phyloP scores from a whole-genome alignment of 768 basidiomycete genomes.

The Kwoniella botswanensis region DNA sequence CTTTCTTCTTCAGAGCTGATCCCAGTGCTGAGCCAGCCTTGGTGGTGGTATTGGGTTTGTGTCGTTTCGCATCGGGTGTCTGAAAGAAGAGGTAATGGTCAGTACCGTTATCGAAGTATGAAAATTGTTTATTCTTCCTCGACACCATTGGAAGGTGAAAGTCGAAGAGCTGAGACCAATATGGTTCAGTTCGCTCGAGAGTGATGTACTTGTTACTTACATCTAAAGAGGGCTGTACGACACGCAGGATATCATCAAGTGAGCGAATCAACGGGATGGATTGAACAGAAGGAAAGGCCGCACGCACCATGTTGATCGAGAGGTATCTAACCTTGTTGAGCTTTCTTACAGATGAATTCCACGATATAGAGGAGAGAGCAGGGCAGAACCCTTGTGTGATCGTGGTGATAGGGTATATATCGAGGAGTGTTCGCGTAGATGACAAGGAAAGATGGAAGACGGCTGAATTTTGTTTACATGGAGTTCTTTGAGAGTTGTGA shows the following conservation, averaged over 20 bases:
- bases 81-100: not conserved
- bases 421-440: not conserved
- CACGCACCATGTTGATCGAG: not conserved
- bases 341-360: too few relatives aligned
- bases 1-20: constrained; percentile 42
- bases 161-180: too few relatives aligned
- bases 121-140: too few relatives aligned
- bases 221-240: constrained; percentile 3
- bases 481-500: too few relatives aligned
- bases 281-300: not conserved
- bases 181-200: too few relatives aligned
- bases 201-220: not conserved
- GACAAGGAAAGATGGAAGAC: not conserved
- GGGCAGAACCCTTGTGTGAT: too few relatives aligned
- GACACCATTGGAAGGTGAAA: too few relatives aligned
- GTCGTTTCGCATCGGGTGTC: constrained; percentile 32
- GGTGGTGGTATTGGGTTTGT: constrained; percentile 28
- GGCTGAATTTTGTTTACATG: not conserved
- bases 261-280: not conserved
- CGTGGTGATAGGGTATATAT: too few relatives aligned
- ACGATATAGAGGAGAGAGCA: not conserved
- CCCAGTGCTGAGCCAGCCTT: constrained; percentile 21
- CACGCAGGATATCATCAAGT: not conserved
- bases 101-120: too few relatives aligned
- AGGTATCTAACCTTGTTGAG: too few relatives aligned